Evolutionary conservation across 179 eudicot species (phyloP), one percentile per base, ranked within the genome.

Genomic region (Spergularia azorica): DNA sequence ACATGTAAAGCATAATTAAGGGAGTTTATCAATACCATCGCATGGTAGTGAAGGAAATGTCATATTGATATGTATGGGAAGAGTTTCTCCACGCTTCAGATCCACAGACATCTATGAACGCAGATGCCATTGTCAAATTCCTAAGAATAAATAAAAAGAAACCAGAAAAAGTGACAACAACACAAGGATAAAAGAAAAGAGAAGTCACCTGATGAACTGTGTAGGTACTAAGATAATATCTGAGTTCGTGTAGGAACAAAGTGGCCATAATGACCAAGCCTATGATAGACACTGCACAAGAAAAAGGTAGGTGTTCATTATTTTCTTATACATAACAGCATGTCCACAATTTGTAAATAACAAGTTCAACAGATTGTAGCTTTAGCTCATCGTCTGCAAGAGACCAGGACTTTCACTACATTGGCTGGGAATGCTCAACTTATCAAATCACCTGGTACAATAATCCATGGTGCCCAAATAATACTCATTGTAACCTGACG

Each of bases 31-130:
- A 91, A 86, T 74, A 95, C 99, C 99, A 86, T 93, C 97, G 73
- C 99, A 95, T 36, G 99, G 99, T 70, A 95, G 82, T 67, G 99
- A 91, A 68, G 99, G 99, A 76, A 95, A 95, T 58, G 97, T 88
- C 91, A 95, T 86, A 67, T 95, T 95, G 77, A 95, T 90, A 85
- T 95, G 99, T 75, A 95, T 95, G 12, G 99, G 99, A 79, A 95
- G 97, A 72, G 90, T 93, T 93, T 95, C 99, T 43, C 99, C 97
- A 54, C 99, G 97, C 86, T 88, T 95, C 87, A 89, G 84, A 76
- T 95, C 99, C 66, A 95, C 99, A 43, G 91, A 86, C 99, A 95
- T 95, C 99, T 95, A 87, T 80, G 74, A 76, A 68, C 16, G 61
- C 59, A 73, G 70, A 72, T 68, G 56, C 51, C 58, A 63, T 26